Evolutionary conservation across 768 basidiomycete species (phyloP).

Genomic region (Ephemerocybe angulata): DNA sequence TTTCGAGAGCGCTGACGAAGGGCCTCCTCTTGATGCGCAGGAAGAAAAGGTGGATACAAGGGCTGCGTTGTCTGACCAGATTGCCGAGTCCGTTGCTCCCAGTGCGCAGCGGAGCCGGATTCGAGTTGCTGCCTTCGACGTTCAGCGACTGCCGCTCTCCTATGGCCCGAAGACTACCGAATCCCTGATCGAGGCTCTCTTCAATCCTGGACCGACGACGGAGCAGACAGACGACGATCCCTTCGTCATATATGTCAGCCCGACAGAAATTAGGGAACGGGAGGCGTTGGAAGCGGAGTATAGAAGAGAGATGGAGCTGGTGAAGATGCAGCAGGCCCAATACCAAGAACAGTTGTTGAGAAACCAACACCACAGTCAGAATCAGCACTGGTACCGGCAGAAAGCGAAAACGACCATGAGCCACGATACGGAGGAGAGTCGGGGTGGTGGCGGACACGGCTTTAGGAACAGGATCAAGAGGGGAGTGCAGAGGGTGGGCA

Average conservation of each 20-base stretch:
- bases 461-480: not conserved
- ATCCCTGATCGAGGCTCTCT: conserved; percentile 71
- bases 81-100: not conserved
- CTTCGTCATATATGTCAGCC: conserved; percentile 36
- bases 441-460: not conserved
- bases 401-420: conserved; percentile 3
- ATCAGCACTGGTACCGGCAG: not conserved
- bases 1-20: conserved; percentile 4
- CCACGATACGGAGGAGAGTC: not conserved
- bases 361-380: not conserved
- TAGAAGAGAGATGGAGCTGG: conserved; percentile 4
- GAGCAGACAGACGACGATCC: conserved; percentile 36
- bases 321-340: not conserved
- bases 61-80: not conserved
- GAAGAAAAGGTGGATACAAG: not conserved
- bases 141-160: conserved; percentile 45
- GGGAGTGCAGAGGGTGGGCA: not conserved
- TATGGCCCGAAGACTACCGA: conserved; percentile 66
- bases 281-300: not conserved
- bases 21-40: no score
- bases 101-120: not conserved
- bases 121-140: conserved; percentile 29
- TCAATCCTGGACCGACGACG: conserved; percentile 62
- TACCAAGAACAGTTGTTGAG: not conserved
- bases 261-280: not conserved